A percentile compares a stretch with the other conserved stretches of the same genome.
phyloP scores from a whole-genome alignment of 2,329 filamentous ascomycete genomes.

The Aureobasidium sp. region DNA sequence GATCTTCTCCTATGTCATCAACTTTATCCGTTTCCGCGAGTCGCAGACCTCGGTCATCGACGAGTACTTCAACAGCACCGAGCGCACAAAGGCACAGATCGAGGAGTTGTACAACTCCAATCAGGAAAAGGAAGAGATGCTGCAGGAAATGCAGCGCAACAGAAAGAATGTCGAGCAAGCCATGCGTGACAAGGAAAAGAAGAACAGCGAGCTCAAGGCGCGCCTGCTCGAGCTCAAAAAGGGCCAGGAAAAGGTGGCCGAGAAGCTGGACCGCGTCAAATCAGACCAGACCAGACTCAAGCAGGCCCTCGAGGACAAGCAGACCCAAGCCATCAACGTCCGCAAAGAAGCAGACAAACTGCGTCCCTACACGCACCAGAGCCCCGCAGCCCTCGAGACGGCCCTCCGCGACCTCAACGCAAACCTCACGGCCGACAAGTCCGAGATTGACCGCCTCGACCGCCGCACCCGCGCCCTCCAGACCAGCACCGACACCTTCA shows the following conservation, averaged over 20 bases:
- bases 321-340: slow-evolving; percentile 58
- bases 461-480: slow-evolving; percentile 80
- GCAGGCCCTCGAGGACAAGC: slow-evolving; percentile 60
- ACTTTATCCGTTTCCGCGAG: slow-evolving; percentile 95
- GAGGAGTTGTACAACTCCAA: slow-evolving; percentile 80
- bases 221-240: slow-evolving; percentile 70
- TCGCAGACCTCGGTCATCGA: slow-evolving; percentile 84
- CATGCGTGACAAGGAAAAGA: slow-evolving; percentile 72
- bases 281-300: slow-evolving; percentile 70
- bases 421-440: slow-evolving; percentile 67
- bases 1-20: slow-evolving; percentile 96
- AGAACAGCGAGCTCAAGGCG: slow-evolving; percentile 81
- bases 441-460: slow-evolving; percentile 80
- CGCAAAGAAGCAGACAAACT: slow-evolving; percentile 84
- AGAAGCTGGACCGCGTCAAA: slow-evolving; percentile 75
- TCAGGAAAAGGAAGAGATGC: slow-evolving; percentile 69
- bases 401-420: slow-evolving; percentile 74
- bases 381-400: slow-evolving; percentile 71
- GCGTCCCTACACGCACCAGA: slow-evolving; percentile 84
- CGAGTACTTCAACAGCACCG: slow-evolving; percentile 84
- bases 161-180: slow-evolving; percentile 71
- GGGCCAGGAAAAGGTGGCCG: slow-evolving; percentile 73
- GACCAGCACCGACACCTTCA: slow-evolving; percentile 84
- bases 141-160: slow-evolving; percentile 73
- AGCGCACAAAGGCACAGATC: slow-evolving; percentile 77